Conservation (phyloP, 2,329 filamentous ascomycete species). For the Epichloe festucae region DNA sequence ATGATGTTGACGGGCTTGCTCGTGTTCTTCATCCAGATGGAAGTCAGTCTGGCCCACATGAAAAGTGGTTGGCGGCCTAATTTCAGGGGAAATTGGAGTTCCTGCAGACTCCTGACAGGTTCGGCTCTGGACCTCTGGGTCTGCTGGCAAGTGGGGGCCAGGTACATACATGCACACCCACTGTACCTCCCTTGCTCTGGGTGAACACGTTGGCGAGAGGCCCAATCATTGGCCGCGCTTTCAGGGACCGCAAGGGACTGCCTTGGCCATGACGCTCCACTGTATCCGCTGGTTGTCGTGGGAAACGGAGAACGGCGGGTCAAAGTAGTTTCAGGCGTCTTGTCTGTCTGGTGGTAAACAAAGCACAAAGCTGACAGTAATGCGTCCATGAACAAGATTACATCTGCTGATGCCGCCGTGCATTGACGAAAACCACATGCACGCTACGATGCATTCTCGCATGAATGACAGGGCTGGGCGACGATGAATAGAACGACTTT, state of each 20-base stretch:
- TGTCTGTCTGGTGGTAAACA: too few species aligned
- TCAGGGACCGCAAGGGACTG: background rate
- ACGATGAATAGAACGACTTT: background rate
- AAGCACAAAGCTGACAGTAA: too few species aligned
- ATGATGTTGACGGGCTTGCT: background rate
- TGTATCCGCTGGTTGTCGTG: conserved; percentile 11
- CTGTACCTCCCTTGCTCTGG: background rate
- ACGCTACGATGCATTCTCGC: background rate
- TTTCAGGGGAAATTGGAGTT: conserved; percentile 16
- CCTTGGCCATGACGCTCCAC: background rate
- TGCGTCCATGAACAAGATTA: too few species aligned
- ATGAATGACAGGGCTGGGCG: background rate
- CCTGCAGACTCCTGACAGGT: background rate
- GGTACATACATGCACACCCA: background rate
- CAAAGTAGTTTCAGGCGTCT: background rate
- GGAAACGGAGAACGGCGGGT: conserved; percentile 6
- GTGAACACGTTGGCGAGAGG: too few species aligned
- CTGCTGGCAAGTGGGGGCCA: background rate
- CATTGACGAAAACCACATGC: background rate
- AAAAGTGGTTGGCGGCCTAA: conserved; percentile 13
- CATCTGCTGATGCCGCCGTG: background rate
- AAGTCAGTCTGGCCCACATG: background rate
- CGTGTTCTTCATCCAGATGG: background rate
- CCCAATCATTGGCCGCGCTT: too few species aligned
- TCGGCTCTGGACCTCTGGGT: too few species aligned